phyloP scores from a whole-genome alignment of 805 yeast genomes.

The Yarrowia sp. region DNA sequence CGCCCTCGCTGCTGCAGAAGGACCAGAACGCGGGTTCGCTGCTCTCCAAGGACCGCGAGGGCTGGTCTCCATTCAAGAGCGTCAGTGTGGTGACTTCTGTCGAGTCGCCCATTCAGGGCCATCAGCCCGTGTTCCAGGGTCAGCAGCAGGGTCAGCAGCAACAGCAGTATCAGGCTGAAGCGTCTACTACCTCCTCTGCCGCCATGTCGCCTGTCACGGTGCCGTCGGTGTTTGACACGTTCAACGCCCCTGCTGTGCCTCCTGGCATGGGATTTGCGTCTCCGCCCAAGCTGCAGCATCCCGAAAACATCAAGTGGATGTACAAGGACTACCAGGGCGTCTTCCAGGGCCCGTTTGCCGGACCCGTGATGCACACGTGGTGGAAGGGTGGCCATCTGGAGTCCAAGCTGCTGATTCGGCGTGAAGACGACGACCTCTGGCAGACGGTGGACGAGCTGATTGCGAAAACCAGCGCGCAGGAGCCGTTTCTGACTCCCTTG shows the following conservation, averaged over 20 bases:
- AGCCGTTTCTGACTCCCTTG: slow-evolving; percentile 59
- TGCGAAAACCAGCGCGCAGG: slow-evolving; percentile 45
- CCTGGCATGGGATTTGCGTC: slow-evolving; percentile 14
- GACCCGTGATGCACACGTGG: slow-evolving; percentile 77
- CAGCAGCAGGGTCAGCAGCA: background rate
- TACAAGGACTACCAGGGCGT: slow-evolving; percentile 67
- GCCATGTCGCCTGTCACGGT: background rate
- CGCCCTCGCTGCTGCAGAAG: slow-evolving; percentile 20
- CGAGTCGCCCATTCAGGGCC: background rate
- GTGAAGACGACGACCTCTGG: slow-evolving; percentile 53
- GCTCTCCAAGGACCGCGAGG: slow-evolving; percentile 4
- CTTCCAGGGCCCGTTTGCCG: slow-evolving; percentile 80
- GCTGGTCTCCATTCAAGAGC: slow-evolving; percentile 11
- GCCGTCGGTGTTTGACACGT: slow-evolving; percentile 4
- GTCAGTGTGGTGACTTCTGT: background rate
- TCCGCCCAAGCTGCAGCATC: slow-evolving; percentile 34
- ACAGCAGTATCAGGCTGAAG: background rate
- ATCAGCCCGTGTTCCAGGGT: background rate
- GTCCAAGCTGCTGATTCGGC: slow-evolving; percentile 52
- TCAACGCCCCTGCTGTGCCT: slow-evolving; percentile 14
- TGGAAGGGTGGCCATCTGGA: slow-evolving; percentile 56
- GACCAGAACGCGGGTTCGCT: slow-evolving; percentile 1
- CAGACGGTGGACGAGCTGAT: slow-evolving; percentile 54
- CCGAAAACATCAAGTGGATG: slow-evolving; percentile 57
- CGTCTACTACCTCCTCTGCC: background rate